Evolutionary conservation across 2,329 filamentous ascomycete species (phyloP), one percentile per base, ranked within the genome.

Genomic region (Colletotrichum salicis): DNA sequence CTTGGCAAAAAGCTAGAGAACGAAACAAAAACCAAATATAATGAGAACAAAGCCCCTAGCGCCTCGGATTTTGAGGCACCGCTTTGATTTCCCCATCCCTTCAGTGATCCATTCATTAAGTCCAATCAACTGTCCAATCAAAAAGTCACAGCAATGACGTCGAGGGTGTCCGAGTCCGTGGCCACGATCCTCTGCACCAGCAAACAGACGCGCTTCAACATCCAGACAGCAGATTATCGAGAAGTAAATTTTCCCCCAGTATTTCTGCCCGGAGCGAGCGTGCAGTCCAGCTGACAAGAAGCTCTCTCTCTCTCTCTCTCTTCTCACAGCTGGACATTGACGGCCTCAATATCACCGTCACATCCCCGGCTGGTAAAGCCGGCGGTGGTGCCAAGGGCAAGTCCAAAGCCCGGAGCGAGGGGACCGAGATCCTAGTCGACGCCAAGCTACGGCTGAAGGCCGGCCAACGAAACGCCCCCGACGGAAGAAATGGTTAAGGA

Each of bases 401-500:
- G 76, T 80, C 77, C 73, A 87, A 77, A 79, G 84, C 76, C 45
- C 85, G 79, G 56, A 74, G 77, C 12, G 83, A 86, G 4, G 87
- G 86, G 11, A 81, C 86, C n/a, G 94, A 96, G 79, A 88, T 97
- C 6, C 84, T 97, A 3, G 85, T 85, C 11, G 89, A 92, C 79
- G 92, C 92, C 1, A 91, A 90, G 68, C 82, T 97, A 45, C 89
- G 91, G 29, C 82, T 97, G 3, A 93, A 96, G 74, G 89, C 91
- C 61, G 92, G 93, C 0, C 86, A 90, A 57, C 87, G 93, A 72
- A 97, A 97, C 84, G 94, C 93, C 0, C 84, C 97, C 1, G 85
- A 96, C 24, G 94, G 94, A 0, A 87, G 93, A 7, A 97, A 97
- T 81, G 94, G 94, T 0, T 92, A 91, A 2, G 94, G 94, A 6